phyloP scores from a whole-genome alignment of 192 early-diverging fungal genomes.

The Phlyctochytrium bullatum region DNA sequence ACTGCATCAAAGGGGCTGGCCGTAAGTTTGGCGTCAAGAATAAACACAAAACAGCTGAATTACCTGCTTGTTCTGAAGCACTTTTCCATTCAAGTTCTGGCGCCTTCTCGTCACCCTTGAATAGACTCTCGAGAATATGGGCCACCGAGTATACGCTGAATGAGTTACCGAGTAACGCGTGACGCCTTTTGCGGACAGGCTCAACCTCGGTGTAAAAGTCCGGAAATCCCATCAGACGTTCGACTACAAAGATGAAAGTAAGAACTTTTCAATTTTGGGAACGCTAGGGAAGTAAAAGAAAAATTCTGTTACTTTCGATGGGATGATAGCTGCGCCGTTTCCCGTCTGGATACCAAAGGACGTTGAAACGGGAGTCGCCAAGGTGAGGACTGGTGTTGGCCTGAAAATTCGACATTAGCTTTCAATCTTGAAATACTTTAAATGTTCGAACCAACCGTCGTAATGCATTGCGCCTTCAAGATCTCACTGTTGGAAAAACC shows the following conservation, averaged over 20 bases:
- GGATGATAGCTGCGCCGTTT: constrained; percentile 4
- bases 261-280: too few relatives aligned
- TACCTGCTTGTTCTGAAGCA: background rate
- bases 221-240: constrained; percentile 4
- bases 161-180: background rate
- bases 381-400: background rate
- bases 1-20: too few relatives aligned
- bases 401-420: background rate
- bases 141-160: constrained; percentile 9
- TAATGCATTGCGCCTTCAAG: too few relatives aligned
- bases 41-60: background rate
- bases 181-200: background rate
- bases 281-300: too few relatives aligned
- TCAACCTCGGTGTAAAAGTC: constrained; percentile 10
- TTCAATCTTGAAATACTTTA: too few relatives aligned
- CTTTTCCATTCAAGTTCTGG: constrained; percentile 4
- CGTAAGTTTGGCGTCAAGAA: too few relatives aligned
- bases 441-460: too few relatives aligned
- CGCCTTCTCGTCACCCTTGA: background rate
- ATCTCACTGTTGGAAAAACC: too few relatives aligned
- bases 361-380: background rate
- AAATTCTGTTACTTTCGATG: background rate
- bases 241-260: too few relatives aligned
- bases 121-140: constrained; percentile 1
- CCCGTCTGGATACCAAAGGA: constrained; percentile 4